phyloP scores from a whole-genome alignment of 164 flowering plant species.

The Magnolia kwangsiensis region DNA sequence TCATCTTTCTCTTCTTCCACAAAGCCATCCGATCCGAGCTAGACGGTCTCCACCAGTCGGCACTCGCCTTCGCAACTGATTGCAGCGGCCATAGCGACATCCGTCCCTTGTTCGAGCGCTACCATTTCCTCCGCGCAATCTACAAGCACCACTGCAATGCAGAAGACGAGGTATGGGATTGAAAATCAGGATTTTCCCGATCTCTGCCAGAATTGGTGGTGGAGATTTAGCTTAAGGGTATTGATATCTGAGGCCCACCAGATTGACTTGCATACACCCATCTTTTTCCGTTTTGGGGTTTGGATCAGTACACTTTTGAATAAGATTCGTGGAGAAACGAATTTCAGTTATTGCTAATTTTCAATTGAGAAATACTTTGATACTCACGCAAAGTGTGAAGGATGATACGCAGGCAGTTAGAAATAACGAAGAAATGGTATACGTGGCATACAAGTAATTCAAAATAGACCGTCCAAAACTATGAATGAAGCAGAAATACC shows the following conservation, averaged over 20 bases:
- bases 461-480: no score
- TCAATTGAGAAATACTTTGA: no score
- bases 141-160: slow-evolving; percentile 90
- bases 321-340: background rate
- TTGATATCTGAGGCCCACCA: background rate
- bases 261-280: background rate
- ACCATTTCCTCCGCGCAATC: slow-evolving; percentile 59
- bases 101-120: slow-evolving; percentile 45
- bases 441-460: no score
- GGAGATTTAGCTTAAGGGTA: background rate
- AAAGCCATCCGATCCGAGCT: slow-evolving; percentile 81
- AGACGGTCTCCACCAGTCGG: slow-evolving; percentile 63
- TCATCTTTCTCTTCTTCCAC: slow-evolving; percentile 78
- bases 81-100: slow-evolving; percentile 28
- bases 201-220: background rate
- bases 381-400: no score
- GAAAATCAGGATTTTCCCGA: no score
- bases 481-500: no score
- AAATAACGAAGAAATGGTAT: no score
- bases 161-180: slow-evolving; percentile 70
- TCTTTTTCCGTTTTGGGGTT: background rate
- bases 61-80: slow-evolving; percentile 55
- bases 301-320: background rate
- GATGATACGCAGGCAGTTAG: no score
- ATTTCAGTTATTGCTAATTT: no score